These are phyloP conservation scores for Aspergillus candidus DNA, from an alignment of 2,329 filamentous ascomycete species.

Conservation along the genomic window DNA sequence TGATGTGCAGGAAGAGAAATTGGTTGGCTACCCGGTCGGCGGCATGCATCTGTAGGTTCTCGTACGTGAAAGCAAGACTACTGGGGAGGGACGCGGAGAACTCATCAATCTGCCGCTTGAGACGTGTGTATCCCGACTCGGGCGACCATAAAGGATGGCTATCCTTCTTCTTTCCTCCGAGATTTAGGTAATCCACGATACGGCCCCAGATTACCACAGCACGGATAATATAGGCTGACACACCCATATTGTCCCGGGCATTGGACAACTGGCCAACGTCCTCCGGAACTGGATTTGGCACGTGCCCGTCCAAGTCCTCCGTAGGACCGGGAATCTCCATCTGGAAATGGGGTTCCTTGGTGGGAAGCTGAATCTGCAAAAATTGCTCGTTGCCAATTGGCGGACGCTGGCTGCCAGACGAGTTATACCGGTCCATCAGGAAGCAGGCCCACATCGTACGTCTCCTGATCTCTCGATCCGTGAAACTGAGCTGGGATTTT, in stretches of 20 bases:
- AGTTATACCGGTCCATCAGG: conserved; percentile 95
- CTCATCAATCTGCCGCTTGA: conserved; percentile 65
- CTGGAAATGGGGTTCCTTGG: conserved; percentile 83
- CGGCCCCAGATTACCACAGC: conserved; percentile 83
- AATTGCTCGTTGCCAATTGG: conserved; percentile 87
- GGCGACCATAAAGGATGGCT: conserved; percentile 71
- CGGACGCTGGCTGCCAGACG: conserved; percentile 85
- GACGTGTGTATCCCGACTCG: conserved; percentile 66
- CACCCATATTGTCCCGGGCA: conserved; percentile 81
- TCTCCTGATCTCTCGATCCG: conserved; percentile 85
- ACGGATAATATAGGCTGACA: conserved; percentile 82
- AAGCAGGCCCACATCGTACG: conserved; percentile 98
- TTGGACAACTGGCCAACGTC: conserved; percentile 61
- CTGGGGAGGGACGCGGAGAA: conserved; percentile 65
- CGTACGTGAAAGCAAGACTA: conserved; percentile 64
- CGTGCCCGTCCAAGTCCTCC: conserved; percentile 69
- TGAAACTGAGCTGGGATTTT: conserved; percentile 68
- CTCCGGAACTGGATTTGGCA: conserved; percentile 56
- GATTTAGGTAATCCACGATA: conserved; percentile 82
- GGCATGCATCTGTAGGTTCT: conserved; percentile 79
- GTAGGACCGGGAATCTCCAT: conserved; percentile 86
- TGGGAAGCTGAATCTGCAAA: conserved; percentile 80
- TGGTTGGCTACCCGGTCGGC: conserved; percentile 84
- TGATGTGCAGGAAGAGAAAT: conserved; percentile 85
- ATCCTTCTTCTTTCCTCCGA: conserved; percentile 79